Conservation (phyloP, 345 rosid genomes). For the Populus nigra region DNA sequence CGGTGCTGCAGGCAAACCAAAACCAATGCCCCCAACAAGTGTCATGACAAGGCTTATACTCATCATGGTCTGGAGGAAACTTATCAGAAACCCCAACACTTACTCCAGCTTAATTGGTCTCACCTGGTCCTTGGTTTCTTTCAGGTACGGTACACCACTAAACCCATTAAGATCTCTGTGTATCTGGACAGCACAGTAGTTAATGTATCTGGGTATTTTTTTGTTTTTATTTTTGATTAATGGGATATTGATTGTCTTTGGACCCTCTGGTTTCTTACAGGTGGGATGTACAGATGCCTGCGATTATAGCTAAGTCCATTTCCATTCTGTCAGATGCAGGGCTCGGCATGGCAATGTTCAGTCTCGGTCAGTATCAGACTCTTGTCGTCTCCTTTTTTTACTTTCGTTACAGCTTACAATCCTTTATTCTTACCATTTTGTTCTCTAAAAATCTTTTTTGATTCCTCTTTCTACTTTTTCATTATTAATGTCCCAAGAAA, state of each 20-base stretch:
- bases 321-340: conserved; percentile 99
- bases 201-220: neutral
- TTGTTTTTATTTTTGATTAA: neutral
- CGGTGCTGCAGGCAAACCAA: conserved; percentile 51
- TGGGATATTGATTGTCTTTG: neutral
- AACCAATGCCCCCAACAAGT: conserved; percentile 89
- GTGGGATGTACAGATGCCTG: conserved; percentile 96
- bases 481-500: conserved; percentile 37
- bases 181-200: too few species aligned
- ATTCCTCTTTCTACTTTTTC: conserved; percentile 21
- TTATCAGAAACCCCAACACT: conserved; percentile 95
- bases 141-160: conserved; percentile 44
- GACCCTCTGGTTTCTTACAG: conserved; percentile 33
- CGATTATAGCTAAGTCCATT: conserved; percentile 88
- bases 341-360: conserved; percentile 99
- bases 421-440: neutral
- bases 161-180: neutral
- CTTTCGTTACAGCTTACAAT: neutral
- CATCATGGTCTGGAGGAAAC: conserved; percentile 99
- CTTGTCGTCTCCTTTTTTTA: neutral
- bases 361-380: conserved; percentile 79
- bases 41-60: conserved; percentile 98
- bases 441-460: conserved; percentile 7
- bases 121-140: conserved; percentile 84
- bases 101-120: conserved; percentile 96